Conservation (phyloP, 352 stramenopile species). For the Globisporangium ultimum region DNA sequence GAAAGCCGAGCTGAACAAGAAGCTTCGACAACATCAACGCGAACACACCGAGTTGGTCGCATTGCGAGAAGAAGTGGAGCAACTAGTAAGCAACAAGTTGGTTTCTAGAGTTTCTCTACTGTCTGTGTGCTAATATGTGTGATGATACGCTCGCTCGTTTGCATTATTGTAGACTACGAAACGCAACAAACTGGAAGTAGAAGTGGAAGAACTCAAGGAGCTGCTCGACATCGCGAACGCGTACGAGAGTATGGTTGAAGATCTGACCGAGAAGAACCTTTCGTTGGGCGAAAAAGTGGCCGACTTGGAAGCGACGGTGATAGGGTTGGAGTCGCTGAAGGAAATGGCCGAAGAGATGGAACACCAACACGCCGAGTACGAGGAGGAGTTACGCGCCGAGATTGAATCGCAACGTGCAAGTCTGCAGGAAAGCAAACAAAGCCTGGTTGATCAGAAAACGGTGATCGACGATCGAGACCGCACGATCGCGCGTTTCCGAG, state of each 20-base stretch:
- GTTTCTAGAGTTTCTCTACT: background rate
- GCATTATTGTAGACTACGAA: conserved; percentile 43
- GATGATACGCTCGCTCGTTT: background rate
- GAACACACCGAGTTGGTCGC: conserved; percentile 65
- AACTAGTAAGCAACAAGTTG: conserved; percentile 34
- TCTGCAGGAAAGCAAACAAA: conserved; percentile 62
- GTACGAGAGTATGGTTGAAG: conserved; percentile 88
- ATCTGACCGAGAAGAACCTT: conserved; percentile 87
- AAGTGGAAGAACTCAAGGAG: conserved; percentile 85
- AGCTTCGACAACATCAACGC: conserved; percentile 69
- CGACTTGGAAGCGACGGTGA: conserved; percentile 66
- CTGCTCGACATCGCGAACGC: conserved; percentile 82
- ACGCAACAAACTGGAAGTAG: conserved; percentile 45
- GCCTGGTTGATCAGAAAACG: conserved; percentile 44
- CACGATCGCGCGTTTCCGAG: conserved; percentile 77
- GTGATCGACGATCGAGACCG: conserved; percentile 74
- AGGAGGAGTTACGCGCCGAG: conserved; percentile 68
- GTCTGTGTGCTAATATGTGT: background rate
- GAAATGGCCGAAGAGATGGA: conserved; percentile 88
- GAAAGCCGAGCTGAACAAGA: conserved; percentile 79
- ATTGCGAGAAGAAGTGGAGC: conserved; percentile 70
- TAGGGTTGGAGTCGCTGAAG: conserved; percentile 74
- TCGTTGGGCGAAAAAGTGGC: conserved; percentile 78
- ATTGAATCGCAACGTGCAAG: conserved; percentile 56
- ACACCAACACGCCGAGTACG: conserved; percentile 83